phyloP scores from a whole-genome alignment of 2,329 filamentous ascomycete genomes.

The Aspergillus sojae region DNA sequence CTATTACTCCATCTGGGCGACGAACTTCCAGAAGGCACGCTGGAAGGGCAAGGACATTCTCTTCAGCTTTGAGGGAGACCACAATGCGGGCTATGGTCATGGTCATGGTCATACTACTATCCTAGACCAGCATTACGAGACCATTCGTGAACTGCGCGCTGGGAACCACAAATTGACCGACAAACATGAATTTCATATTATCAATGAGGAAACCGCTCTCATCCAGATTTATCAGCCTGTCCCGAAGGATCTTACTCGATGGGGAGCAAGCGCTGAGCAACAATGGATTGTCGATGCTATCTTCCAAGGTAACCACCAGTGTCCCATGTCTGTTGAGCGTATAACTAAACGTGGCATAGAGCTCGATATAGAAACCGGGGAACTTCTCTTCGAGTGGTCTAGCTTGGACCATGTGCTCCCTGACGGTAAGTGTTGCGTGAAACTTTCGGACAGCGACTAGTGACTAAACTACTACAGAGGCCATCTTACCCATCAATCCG shows the following conservation, averaged over 20 bases:
- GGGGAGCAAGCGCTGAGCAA: constrained; percentile 52
- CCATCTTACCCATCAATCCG: constrained; percentile 50
- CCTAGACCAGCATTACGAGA: constrained; percentile 58
- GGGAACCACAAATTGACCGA: constrained; percentile 51
- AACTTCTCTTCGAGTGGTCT: constrained; percentile 62
- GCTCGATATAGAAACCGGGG: constrained; percentile 55
- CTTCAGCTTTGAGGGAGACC: constrained; percentile 57
- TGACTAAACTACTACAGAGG: constrained; percentile 36
- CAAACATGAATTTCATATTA: constrained; percentile 60
- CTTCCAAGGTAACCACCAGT: constrained; percentile 50
- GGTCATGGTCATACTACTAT: constrained; percentile 59
- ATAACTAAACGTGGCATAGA: constrained; percentile 22
- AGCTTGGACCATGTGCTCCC: constrained; percentile 60
- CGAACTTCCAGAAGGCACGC: constrained; percentile 54
- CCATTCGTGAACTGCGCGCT: constrained; percentile 55
- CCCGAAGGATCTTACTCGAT: constrained; percentile 48
- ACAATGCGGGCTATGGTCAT: constrained; percentile 55
- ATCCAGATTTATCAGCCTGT: constrained; percentile 59
- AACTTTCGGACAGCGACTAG: not conserved
- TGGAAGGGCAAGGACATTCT: constrained; percentile 58
- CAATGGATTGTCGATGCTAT: constrained; percentile 60
- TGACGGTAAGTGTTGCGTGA: constrained; percentile 41
- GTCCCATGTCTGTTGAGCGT: not conserved
- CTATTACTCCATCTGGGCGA: constrained; percentile 55
- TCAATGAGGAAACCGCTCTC: constrained; percentile 56